Evolutionary conservation across 352 stramenopile genomes (phyloP).

Genomic region (Globisporangium heterothallicum): DNA sequence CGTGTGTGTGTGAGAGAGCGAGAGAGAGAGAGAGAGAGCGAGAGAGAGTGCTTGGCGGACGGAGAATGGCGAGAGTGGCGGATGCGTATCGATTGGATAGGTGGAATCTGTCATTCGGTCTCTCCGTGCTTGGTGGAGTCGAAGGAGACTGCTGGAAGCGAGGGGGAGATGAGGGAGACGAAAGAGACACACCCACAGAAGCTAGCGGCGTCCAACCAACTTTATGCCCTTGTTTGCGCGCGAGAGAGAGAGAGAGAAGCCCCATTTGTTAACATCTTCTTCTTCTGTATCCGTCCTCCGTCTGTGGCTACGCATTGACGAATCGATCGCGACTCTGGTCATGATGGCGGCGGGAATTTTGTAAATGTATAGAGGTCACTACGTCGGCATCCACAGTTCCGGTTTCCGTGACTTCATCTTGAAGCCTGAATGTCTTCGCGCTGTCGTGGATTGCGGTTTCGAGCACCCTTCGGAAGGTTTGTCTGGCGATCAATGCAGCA

Average conservation of each 20-base stretch:
- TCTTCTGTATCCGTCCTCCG: slow-evolving; percentile 78
- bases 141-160: not conserved
- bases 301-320: slow-evolving; percentile 12
- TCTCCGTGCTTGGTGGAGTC: not conserved
- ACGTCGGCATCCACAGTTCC: slow-evolving; percentile 98
- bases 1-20: not conserved
- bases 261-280: slow-evolving; percentile 79
- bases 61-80: not conserved
- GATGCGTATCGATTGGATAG: not conserved
- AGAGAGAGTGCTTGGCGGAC: not conserved
- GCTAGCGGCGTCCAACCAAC: slow-evolving; percentile 2
- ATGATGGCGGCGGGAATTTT: slow-evolving; percentile 11
- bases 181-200: not conserved
- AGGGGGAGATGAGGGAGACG: not conserved
- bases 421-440: slow-evolving; percentile 97
- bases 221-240: slow-evolving; percentile 13
- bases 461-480: slow-evolving; percentile 99
- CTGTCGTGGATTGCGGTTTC: slow-evolving; percentile 99
- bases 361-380: slow-evolving; percentile 90
- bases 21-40: slow-evolving; percentile 9
- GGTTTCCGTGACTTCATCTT: slow-evolving; percentile 99
- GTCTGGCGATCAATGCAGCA: slow-evolving; percentile 3
- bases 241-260: slow-evolving; percentile 18
- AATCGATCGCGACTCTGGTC: slow-evolving; percentile 12
- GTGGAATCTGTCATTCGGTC: not conserved